Evolutionary conservation across 176 grass and related monocot species (phyloP).

Genomic region (Avena sativa): DNA sequence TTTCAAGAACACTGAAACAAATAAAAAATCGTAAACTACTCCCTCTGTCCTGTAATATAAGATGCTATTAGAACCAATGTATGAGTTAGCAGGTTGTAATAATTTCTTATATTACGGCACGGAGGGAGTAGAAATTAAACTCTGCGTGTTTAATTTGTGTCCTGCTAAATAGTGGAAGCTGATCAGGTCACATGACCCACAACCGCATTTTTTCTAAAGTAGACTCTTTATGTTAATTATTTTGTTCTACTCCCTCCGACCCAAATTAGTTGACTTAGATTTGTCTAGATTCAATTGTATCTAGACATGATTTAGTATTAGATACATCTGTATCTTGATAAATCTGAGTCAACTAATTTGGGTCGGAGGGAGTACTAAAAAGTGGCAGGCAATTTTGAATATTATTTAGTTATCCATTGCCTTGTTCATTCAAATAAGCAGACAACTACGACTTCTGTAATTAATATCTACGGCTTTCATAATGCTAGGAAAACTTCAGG

Average conservation of each 20-base stretch:
- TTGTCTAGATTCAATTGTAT: no score
- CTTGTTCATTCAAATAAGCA: background rate
- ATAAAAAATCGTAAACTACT: background rate
- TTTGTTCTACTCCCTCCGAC: background rate
- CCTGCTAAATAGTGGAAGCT: background rate
- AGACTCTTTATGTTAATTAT: background rate
- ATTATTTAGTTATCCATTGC: slow-evolving; percentile 14
- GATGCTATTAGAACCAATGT: no score
- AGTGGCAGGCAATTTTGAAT: background rate
- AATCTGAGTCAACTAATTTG: no score
- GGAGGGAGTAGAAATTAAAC: background rate
- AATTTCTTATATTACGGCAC: no score
- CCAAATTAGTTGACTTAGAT: no score
- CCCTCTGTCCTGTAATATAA: no score
- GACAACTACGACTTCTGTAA: background rate
- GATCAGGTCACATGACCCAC: background rate
- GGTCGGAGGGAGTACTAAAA: background rate
- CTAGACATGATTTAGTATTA: no score
- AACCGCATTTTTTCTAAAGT: background rate
- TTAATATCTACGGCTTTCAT: background rate
- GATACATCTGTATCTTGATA: no score
- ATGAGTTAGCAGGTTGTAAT: no score
- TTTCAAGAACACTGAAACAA: slow-evolving; percentile 42
- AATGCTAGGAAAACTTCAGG: background rate
- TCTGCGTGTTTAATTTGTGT: background rate